Evolutionary conservation across 2,329 filamentous ascomycete species (phyloP).

Genomic region (Fusarium longipes): DNA sequence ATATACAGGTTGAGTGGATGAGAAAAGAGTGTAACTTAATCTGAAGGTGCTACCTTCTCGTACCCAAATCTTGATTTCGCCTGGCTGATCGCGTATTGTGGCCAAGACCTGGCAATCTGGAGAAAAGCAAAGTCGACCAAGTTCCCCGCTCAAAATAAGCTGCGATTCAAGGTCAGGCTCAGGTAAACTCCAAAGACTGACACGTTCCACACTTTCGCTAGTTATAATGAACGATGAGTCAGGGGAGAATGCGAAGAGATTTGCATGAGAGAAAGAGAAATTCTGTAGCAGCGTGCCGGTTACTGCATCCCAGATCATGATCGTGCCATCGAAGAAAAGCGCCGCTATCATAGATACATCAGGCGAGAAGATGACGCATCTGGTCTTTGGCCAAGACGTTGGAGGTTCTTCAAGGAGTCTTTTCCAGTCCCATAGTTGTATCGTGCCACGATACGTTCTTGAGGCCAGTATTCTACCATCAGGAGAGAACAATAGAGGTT

Average conservation of each 20-base stretch:
- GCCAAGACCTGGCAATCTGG: background rate
- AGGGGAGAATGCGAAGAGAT: rapidly evolving
- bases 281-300: rapidly evolving
- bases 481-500: background rate
- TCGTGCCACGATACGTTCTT: rapidly evolving
- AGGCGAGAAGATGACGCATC: background rate
- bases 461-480: background rate
- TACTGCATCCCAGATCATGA: background rate
- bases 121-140: background rate
- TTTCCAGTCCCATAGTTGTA: background rate
- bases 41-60: background rate
- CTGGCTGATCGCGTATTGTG: rapidly evolving
- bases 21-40: background rate
- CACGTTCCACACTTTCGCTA: rapidly evolving
- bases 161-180: background rate
- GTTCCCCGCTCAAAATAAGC: rapidly evolving
- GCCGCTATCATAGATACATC: background rate
- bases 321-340: rapidly evolving
- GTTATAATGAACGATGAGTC: background rate
- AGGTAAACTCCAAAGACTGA: background rate
- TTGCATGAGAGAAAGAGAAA: rapidly evolving
- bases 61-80: background rate
- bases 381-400: rapidly evolving
- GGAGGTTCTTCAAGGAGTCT: background rate
- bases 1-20: rapidly evolving